Base-by-base conservation (phyloP, 176 grass and related monocot species). In the Aegilops bicornis region DNA sequence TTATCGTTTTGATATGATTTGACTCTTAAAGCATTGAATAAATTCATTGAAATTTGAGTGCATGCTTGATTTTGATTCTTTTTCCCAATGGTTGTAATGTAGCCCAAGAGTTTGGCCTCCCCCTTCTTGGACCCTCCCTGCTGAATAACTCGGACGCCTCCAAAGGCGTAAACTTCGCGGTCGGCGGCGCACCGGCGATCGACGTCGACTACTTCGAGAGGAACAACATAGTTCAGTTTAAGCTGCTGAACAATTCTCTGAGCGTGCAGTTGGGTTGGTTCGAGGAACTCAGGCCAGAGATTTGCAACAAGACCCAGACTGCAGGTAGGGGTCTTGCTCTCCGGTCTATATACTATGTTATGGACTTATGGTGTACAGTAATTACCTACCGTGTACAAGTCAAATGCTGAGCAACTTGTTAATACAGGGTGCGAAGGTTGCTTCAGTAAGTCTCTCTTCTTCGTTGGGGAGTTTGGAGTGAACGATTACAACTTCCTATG, bases 121-220 rank as follows among this genome's bases (percentile, higher is more conserved):
- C 94, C 13, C 76, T 91, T 36, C 75, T 90, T 8, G 83, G 85
- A 3, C 50, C 87, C 0, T 92, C 12, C 24, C 48, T 86, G 3
- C 10, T 61, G 37, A 79, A 67, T 35, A 24, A 47, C 37, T 36
- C 71, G 1, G 23, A 73, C 69, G 74, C 84, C 79, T 39, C 32
- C 0, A 81, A n/a, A 5, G 89, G 94, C 7, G 85, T 84, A 5
- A 84, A 93, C 61, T 96, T 96, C 35, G 94, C 91, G 1, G 89
- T 90, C 45, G 69, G 63, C 3, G 87, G 69, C 39, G 91, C 90
- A 23, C 80, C 92, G 22, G 83, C 86, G 20, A 87, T 91, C 19
- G 80, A 81, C 19, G n/a, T 80, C 5, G 85, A 63, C 19, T 97
- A 83, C 86, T 85, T 85, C 58, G 32, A 83, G 67, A 64, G 48